These are phyloP conservation scores for Pythium dissotocum DNA, from an alignment of 352 stramenopile species.

Conservation along the genomic window DNA sequence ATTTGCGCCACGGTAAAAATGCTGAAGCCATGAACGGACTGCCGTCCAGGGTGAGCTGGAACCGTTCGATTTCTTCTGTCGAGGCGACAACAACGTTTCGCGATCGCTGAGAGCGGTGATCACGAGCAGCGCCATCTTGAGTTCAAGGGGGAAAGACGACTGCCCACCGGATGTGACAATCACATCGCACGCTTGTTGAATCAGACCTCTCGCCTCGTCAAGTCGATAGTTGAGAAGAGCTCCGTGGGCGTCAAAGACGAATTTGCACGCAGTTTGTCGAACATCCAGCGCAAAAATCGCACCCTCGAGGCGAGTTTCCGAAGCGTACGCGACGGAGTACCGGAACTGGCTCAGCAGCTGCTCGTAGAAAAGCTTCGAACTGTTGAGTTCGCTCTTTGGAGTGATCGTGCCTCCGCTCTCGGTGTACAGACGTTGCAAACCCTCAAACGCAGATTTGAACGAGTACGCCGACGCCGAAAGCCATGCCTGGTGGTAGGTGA, in stretches of 20 bases:
- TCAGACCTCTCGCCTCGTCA: conserved; percentile 10
- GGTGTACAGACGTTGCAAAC: conserved; percentile 32
- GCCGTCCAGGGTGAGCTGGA: conserved; percentile 30
- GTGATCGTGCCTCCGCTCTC: conserved; percentile 20
- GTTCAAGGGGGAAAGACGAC: conserved; percentile 60
- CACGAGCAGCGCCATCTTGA: conserved; percentile 52
- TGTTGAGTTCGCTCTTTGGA: conserved; percentile 26
- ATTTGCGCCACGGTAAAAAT: conserved; percentile 74
- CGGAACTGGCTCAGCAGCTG: conserved; percentile 24
- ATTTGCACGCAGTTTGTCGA: conserved; percentile 11
- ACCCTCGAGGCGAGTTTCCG: conserved; percentile 27
- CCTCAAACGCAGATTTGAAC: conserved; percentile 57
- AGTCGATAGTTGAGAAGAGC: conserved; percentile 24
- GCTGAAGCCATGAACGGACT: conserved; percentile 49
- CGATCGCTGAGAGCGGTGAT: conserved; percentile 32
- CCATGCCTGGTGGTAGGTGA: conserved; percentile 42
- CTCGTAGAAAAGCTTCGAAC: conserved; percentile 23
- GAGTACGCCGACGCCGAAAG: conserved; percentile 55
- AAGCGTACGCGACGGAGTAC: conserved; percentile 3
- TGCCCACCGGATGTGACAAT: conserved; percentile 41
- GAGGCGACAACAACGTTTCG: conserved; percentile 10
- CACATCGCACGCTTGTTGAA: conserved; percentile 33
- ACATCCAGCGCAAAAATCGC: conserved; percentile 14
- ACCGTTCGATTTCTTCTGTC: conserved; percentile 15
- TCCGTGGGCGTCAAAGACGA: conserved; percentile 8